These are phyloP conservation scores for Dothideomycetes sp. DNA, from an alignment of 2,329 filamentous ascomycete genomes.

Conservation along the genomic window DNA sequence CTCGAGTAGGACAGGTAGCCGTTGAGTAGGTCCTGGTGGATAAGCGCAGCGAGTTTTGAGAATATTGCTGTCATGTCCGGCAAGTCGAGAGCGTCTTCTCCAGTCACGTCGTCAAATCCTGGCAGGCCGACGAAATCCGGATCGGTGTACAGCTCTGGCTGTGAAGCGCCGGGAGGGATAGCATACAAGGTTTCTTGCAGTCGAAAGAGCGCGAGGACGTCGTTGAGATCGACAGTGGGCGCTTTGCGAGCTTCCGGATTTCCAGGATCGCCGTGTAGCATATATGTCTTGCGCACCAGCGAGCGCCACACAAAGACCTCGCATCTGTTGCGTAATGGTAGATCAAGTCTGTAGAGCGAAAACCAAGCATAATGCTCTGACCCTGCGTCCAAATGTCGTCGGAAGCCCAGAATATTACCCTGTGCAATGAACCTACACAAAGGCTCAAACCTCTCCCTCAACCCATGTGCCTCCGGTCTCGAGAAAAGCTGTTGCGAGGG, in stretches of 20 bases:
- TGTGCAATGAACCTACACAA: constrained; percentile 62
- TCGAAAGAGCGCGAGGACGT: constrained; percentile 55
- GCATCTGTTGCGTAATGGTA: constrained; percentile 66
- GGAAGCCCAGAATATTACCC: constrained; percentile 68
- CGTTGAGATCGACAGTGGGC: constrained; percentile 63
- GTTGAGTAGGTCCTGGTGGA: constrained; percentile 70
- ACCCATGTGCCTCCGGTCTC: constrained; percentile 58
- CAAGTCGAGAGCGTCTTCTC: constrained; percentile 12
- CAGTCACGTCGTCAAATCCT: neutral
- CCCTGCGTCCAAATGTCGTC: constrained; percentile 52
- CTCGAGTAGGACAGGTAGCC: constrained; percentile 76
- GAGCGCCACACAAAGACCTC: constrained; percentile 79
- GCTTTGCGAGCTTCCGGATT: constrained; percentile 48
- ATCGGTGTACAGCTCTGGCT: constrained; percentile 34
- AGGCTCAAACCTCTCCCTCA: constrained; percentile 60
- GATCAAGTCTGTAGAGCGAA: constrained; percentile 62
- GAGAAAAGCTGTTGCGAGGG: constrained; percentile 58
- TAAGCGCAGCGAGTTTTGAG: constrained; percentile 63
- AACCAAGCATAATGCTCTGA: constrained; percentile 60
- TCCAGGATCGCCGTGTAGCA: constrained; percentile 66
- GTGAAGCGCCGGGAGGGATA: constrained; percentile 24
- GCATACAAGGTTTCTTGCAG: constrained; percentile 49
- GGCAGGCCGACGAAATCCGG: constrained; percentile 36
- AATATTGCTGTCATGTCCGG: constrained; percentile 61
- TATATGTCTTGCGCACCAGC: constrained; percentile 66